Percentiles rank a stretch among this genome's conserved stretches.
Evolutionary conservation across 75 land plant genomes (phyloP).

Genomic region (Pseudotsuga menziesii): DNA sequence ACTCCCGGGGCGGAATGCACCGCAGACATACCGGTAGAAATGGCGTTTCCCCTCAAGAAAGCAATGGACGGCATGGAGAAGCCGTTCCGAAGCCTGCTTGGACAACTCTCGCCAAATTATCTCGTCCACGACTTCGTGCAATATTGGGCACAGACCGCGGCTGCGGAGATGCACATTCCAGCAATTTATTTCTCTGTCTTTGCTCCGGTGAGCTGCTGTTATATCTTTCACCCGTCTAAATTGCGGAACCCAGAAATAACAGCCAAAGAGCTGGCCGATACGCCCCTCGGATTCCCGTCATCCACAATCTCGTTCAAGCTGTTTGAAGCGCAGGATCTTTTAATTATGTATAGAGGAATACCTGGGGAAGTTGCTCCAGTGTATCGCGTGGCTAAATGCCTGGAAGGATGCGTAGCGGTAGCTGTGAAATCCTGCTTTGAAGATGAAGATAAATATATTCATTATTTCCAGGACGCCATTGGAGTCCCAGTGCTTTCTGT

Average conservation of each 20-base stretch:
- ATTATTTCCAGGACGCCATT: background rate
- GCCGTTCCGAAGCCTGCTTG: background rate
- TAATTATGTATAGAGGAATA: background rate
- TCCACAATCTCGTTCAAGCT: too few relatives aligned
- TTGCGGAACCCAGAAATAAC: background rate
- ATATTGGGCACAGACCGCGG: constrained; percentile 14
- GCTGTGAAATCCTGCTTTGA: background rate
- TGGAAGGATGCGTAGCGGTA: background rate
- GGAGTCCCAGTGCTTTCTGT: background rate
- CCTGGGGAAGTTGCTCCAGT: background rate
- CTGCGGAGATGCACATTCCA: constrained; percentile 9
- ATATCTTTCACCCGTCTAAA: too few relatives aligned
- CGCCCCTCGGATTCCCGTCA: background rate
- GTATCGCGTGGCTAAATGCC: background rate
- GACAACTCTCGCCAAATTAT: constrained; percentile 2
- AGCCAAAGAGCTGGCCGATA: background rate
- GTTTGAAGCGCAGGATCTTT: background rate
- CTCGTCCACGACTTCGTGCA: constrained; percentile 23
- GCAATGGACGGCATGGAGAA: background rate
- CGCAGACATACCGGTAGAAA: background rate
- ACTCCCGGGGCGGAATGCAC: background rate
- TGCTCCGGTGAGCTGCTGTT: background rate
- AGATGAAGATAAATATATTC: background rate
- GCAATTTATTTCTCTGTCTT: background rate
- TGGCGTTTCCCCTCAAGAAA: background rate